These are phyloP conservation scores for Schizochytrium sp. DNA, from an alignment of 108 stramenopile genomes.

Conservation along the genomic window DNA sequence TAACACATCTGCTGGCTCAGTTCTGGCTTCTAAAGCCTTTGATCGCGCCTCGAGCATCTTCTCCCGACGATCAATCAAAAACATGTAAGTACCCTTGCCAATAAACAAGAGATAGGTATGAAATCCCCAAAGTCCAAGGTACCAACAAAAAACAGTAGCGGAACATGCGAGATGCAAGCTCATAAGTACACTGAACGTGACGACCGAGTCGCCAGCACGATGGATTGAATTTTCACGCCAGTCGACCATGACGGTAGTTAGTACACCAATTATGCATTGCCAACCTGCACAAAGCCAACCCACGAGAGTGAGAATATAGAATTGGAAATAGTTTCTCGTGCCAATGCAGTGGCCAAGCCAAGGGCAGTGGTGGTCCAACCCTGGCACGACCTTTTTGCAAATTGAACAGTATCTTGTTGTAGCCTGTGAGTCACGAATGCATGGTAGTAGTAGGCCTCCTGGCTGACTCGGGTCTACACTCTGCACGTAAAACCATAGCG, in stretches of 20 bases:
- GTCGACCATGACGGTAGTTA: not conserved
- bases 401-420: conserved; percentile 54
- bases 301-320: conserved; percentile 30
- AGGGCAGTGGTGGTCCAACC: conserved; percentile 65
- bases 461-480: conserved; percentile 57
- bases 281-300: conserved; percentile 29
- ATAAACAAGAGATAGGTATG: conserved; percentile 22
- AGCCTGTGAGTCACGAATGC: conserved; percentile 40
- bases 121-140: conserved; percentile 47
- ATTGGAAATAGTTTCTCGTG: conserved; percentile 49
- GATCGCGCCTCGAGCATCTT: not conserved
- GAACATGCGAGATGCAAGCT: not conserved
- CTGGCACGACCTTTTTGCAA: conserved; percentile 66
- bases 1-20: not conserved
- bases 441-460: conserved; percentile 24
- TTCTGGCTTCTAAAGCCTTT: not conserved
- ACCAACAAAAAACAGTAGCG: not conserved
- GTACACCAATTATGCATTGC: not conserved
- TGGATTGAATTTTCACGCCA: not conserved
- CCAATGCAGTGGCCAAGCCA: conserved; percentile 65
- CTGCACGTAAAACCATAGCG: conserved; percentile 39
- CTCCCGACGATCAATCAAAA: conserved; percentile 1
- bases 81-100: conserved; percentile 40
- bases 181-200: not conserved
- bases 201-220: not conserved